These are phyloP conservation scores for Aspergillus sclerotiicarbonarius DNA, from an alignment of 495 filamentous ascomycete species.

Conservation along the genomic window DNA sequence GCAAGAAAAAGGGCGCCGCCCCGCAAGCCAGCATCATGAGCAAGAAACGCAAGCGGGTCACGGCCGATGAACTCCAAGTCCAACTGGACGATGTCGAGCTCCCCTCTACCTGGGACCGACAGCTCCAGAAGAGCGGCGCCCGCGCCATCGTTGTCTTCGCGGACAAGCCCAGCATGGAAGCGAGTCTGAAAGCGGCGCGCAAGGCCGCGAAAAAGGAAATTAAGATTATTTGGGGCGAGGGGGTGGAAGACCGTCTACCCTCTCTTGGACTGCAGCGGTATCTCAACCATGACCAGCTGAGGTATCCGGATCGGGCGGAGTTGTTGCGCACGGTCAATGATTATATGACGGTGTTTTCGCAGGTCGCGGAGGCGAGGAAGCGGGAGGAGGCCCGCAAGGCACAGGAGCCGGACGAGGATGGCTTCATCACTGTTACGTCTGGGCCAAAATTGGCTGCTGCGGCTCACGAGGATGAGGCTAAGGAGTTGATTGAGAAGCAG, in stretches of 20 bases:
- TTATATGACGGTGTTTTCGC: conserved; percentile 73
- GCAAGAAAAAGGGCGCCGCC: conserved; percentile 34
- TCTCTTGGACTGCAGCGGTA: conserved; percentile 63
- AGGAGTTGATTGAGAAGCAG: conserved; percentile 69
- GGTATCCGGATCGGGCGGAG: conserved; percentile 62
- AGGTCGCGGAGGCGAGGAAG: conserved; percentile 62
- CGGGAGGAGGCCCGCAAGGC: conserved; percentile 61
- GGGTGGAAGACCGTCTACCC: conserved; percentile 51
- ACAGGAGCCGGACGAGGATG: conserved; percentile 86
- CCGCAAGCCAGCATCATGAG: conserved; percentile 30
- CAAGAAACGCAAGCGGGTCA: conserved; percentile 68
- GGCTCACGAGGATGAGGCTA: conserved; percentile 70
- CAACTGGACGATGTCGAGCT: conserved; percentile 53
- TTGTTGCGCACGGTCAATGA: conserved; percentile 72
- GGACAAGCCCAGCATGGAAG: conserved; percentile 70
- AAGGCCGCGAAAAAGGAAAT: conserved; percentile 55
- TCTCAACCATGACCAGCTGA: conserved; percentile 55
- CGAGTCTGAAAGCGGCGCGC: conserved; percentile 68
- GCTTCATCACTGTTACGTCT: conserved; percentile 86
- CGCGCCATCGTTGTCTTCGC: conserved; percentile 80
- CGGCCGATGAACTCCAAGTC: conserved; percentile 48
- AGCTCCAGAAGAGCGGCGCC: conserved; percentile 66
- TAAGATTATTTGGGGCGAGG: conserved; percentile 60
- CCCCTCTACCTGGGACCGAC: conserved; percentile 73
- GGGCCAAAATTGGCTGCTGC: conserved; percentile 70